Evolutionary conservation across 306 rosid genomes (phyloP).

Genomic region (Prunus armeniaca): DNA sequence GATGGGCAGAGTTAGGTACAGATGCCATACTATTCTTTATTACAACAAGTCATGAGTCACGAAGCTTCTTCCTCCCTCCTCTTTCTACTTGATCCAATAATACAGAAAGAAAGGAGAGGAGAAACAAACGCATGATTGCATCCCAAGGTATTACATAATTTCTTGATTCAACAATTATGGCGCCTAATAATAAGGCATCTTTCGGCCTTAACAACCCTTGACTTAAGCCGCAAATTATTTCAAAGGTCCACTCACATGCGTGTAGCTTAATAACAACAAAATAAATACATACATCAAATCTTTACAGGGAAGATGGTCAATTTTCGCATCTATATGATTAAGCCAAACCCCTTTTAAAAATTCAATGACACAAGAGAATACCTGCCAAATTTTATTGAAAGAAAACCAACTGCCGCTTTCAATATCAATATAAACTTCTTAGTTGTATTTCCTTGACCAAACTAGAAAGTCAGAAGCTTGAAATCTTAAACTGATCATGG

Average conservation of each 20-base stretch:
- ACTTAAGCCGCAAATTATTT: conserved; percentile 42
- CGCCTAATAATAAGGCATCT: conserved; percentile 10
- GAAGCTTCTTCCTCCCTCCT: background rate
- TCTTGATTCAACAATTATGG: conserved; percentile 23
- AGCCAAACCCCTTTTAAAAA: background rate
- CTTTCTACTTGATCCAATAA: background rate
- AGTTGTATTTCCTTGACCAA: conserved; percentile 18
- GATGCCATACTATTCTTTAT: background rate
- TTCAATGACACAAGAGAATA: background rate
- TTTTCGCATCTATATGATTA: background rate
- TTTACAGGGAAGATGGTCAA: background rate
- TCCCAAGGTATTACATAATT: background rate
- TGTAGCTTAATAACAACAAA: background rate
- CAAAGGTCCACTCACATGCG: conserved; percentile 18
- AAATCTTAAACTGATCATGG: too few species aligned
- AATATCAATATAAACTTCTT: background rate
- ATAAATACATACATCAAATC: background rate
- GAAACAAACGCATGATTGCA: background rate
- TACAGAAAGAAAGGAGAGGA: background rate
- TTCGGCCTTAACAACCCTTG: conserved; percentile 25
- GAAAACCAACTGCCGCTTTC: background rate
- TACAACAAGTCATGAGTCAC: background rate
- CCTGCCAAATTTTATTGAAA: background rate
- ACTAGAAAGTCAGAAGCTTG: too few species aligned
- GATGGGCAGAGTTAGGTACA: conserved; percentile 1